A percentile compares a stretch with the other conserved stretches of the same genome.
Conservation (phyloP, 2,329 filamentous ascomycete genomes). For the Cryphonectria carpinicola region DNA sequence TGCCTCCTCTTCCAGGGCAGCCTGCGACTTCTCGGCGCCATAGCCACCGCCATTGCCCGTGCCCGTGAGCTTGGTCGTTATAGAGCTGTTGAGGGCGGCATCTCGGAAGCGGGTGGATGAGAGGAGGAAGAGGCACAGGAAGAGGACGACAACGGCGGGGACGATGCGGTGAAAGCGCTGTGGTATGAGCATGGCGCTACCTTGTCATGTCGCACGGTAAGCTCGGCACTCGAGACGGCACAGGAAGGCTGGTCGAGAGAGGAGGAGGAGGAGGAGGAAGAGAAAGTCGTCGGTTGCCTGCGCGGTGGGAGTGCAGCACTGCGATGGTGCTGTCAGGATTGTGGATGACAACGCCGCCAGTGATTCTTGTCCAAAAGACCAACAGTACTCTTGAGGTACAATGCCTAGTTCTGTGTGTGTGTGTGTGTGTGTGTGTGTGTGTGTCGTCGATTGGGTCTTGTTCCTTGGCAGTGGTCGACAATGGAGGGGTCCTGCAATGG, state of each 20-base stretch:
- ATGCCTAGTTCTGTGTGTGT: background rate
- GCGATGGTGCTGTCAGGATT: background rate
- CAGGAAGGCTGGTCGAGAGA: background rate
- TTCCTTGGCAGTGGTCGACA: background rate
- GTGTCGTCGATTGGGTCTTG: background rate
- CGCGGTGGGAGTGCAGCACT: background rate
- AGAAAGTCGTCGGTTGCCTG: background rate
- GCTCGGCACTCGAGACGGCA: constrained; percentile 4
- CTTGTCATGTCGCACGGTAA: constrained; percentile 25
- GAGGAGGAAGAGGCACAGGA: constrained; percentile 27
- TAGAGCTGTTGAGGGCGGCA: constrained; percentile 20
- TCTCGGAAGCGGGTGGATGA: constrained; percentile 27
- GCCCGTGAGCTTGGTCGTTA: constrained; percentile 22
- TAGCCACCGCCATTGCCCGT: background rate
- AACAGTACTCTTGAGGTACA: background rate
- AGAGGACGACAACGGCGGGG: constrained; percentile 24
- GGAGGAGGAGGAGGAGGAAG: background rate
- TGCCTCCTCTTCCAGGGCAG: constrained; percentile 24
- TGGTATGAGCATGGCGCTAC: constrained; percentile 30
- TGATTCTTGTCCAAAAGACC: background rate
- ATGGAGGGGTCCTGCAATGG: background rate
- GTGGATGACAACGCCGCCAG: background rate
- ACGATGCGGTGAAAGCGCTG: constrained; percentile 29
- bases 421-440: background rate
- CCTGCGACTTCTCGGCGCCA: constrained; percentile 20